Conservation (phyloP, 2,329 filamentous ascomycete species). For the Helicocarpus griseus region DNA sequence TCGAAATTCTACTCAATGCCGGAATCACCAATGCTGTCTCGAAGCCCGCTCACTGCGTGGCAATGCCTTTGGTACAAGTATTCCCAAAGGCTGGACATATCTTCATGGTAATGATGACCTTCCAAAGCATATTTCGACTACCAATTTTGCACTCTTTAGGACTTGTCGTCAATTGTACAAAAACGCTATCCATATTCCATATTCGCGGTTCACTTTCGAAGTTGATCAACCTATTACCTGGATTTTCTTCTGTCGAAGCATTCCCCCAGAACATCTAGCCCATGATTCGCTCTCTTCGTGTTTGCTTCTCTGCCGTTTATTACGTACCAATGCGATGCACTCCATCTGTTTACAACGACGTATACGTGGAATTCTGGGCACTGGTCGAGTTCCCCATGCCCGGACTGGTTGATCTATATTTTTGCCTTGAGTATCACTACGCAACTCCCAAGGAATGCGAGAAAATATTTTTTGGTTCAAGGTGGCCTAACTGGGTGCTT, state of each 20-base stretch:
- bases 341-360: not conserved
- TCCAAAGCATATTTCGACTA: not conserved
- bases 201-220: not conserved
- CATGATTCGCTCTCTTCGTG: too few relatives aligned
- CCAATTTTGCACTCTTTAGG: not conserved
- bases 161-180: not conserved
- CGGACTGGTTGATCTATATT: not conserved
- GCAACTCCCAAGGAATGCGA: too few relatives aligned
- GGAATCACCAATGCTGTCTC: not conserved
- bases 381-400: not conserved
- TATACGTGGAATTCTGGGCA: not conserved
- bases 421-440: not conserved
- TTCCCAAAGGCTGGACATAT: not conserved
- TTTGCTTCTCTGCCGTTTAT: not conserved
- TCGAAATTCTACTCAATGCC: too few relatives aligned
- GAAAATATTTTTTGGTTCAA: too few relatives aligned
- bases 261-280: not conserved
- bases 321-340: not conserved
- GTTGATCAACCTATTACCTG: not conserved
- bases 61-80: not conserved
- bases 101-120: not conserved
- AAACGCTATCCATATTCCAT: not conserved
- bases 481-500: too few relatives aligned
- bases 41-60: not conserved
- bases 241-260: not conserved